Evolutionary conservation across 1,139 yeast species (phyloP), one percentile per base, ranked within the genome.

Genomic region (Hanseniaspora sp.): DNA sequence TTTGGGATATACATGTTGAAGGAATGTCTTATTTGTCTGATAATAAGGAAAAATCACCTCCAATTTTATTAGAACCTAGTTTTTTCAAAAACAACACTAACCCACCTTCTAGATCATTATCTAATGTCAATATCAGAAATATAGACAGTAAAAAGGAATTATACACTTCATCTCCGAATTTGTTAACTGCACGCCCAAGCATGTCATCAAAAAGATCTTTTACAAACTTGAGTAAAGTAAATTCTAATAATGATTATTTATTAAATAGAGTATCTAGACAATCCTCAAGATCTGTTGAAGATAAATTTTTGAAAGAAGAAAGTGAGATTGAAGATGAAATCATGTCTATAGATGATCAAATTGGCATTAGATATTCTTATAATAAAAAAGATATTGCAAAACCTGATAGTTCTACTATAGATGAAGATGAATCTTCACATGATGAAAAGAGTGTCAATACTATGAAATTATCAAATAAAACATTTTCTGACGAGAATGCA

Each of bases 221-320:
- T 23, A 15, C 48, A 4, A 40, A 39, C 6, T 12, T 51, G 38
- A 44, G 17, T 12, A 41, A 28, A 17, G 11, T 45, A 17, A 18
- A 29, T 12, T 12, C 47, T 40, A 43, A 41, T 11, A 52, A 35
- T 15, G 40, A 35, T 45, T 9, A 7, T 34, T 17, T 96, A 0
- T 96, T 88, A 1, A 95, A 95, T 0, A 71, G 92, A 35, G 87
- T 92, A 64, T 96, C 96, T 15, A 90, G 97, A 95, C 1, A 85
- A 90, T 17, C 73, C 78, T 12, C 73, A 88, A n/a, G 83, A 81
- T 58, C 57, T 35, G 57, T 58, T 45, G 59, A 58, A 34, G 58
- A 59, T 46, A 61, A 59, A 46, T 55, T 59, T 42, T 48, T 55
- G 23, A 60, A 29, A 12, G 48, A 38, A 9, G 41, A 51, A 33